Base-by-base conservation (phyloP, 352 stramenopile genomes). In the Pilasporangium apinafurcum region DNA sequence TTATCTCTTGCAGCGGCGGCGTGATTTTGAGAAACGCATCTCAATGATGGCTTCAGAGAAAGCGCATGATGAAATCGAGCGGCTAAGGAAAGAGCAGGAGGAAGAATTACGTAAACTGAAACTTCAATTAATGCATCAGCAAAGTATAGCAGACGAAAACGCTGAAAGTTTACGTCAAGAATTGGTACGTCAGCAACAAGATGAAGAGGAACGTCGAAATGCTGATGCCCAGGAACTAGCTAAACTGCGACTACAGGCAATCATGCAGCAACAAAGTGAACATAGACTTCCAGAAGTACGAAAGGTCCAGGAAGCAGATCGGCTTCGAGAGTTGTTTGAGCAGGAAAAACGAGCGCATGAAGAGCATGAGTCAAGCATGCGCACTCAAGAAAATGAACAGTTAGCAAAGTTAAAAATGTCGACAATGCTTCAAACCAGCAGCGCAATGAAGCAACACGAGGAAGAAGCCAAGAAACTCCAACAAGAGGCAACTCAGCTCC, bases 41-140 rank as follows among this genome's bases (percentile, higher is more conserved):
- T 87, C 80, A 8, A 63, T 86, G 48, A 87, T 92, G 73, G 75
- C 75, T 3, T 86, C 70, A 1, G 80, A 89, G 44, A 89, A 90
- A 40, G 80, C 80, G 5, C 60, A 78, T 26, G 72, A 90, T 28
- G 80, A 90, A 58, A 92, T 92, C 39, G 80, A 86, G 42, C 62
- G 66, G 14, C 53, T 90, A 8, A 75, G 80, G 0, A 42, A 72
- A 26, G 72, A 92, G 37, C 80, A 90, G 49, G 80, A 92, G 32
- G 62, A 68, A 30, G 80, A 92, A 18, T 33, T 92, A 1, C 53
- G 58, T 2, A 63, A 69, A 39, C 67, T 90, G 5, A 81, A 84
- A 36, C 51, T 84, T 48, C 65, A 92, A 51, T 44, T 92, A 2
- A 37, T 75, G 48, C 50, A 76, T 17, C 73, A 92, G 27, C 61